Evolutionary conservation across 2,329 filamentous ascomycete genomes (phyloP).

Genomic region (Fusarium subtropicale): DNA sequence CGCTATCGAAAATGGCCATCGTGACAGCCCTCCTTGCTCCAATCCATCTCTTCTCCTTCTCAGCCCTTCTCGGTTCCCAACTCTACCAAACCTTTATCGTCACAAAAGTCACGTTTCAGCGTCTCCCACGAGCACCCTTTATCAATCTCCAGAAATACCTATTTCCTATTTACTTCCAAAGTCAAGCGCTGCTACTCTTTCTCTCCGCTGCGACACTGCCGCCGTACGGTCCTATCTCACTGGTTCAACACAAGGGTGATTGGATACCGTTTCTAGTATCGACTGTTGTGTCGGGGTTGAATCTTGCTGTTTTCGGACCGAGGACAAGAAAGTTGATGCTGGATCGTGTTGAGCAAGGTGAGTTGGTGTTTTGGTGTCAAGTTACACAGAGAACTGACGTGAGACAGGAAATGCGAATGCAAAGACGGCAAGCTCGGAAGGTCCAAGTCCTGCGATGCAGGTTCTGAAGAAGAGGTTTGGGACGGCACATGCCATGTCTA

Average conservation of each 20-base stretch:
- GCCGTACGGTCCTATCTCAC: constrained; percentile 46
- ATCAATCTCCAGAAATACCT: constrained; percentile 54
- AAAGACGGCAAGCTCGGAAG: constrained; percentile 13
- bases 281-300: constrained; percentile 49
- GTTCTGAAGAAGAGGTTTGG: constrained; percentile 50
- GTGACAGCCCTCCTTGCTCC: constrained; percentile 46
- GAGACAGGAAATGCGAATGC: constrained; percentile 26
- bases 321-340: constrained; percentile 48
- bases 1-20: constrained; percentile 30
- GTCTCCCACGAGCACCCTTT: constrained; percentile 53
- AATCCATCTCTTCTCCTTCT: constrained; percentile 55
- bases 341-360: constrained; percentile 45
- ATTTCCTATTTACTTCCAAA: constrained; percentile 57
- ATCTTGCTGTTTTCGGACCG: constrained; percentile 54
- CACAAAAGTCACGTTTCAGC: constrained; percentile 52
- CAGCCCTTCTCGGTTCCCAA: constrained; percentile 54
- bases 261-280: constrained; percentile 53
- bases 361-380: background rate
- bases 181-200: constrained; percentile 52
- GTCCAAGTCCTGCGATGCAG: constrained; percentile 29
- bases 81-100: constrained; percentile 56
- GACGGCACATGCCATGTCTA: constrained; percentile 56
- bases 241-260: constrained; percentile 46
- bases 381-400: background rate
- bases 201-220: constrained; percentile 52